These are phyloP conservation scores for Lactarius deliciosus DNA, from an alignment of 768 basidiomycete genomes.

Conservation along the genomic window DNA sequence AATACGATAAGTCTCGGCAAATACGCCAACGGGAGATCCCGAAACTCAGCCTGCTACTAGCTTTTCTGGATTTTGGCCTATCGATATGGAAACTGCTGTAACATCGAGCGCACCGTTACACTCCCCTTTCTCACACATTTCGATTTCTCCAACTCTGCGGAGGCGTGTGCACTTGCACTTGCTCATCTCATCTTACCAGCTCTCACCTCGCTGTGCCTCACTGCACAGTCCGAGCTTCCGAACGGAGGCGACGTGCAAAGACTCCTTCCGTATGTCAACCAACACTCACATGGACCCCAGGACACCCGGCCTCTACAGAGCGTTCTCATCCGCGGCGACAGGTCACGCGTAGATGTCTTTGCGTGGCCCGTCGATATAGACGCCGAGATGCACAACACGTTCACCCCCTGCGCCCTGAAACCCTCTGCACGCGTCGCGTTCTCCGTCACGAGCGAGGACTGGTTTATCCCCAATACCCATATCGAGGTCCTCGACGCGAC, in stretches of 20 bases:
- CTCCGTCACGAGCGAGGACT: background rate
- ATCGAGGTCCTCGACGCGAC: background rate
- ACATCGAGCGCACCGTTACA: background rate
- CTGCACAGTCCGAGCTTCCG: background rate
- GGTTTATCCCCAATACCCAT: background rate
- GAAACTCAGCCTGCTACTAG: no score
- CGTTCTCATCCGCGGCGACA: background rate
- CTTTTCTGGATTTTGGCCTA: no score
- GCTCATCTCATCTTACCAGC: constrained; percentile 13
- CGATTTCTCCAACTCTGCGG: background rate
- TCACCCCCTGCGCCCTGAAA: background rate
- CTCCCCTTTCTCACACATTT: background rate
- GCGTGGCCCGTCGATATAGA: constrained; percentile 7
- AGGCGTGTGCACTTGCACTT: constrained; percentile 4
- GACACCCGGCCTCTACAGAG: constrained; percentile 10
- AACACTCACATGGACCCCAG: constrained; percentile 14
- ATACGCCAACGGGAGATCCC: no score
- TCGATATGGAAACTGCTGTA: no score
- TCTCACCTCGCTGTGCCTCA: constrained; percentile 7
- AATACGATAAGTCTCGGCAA: no score
- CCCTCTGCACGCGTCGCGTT: background rate
- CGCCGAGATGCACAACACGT: background rate
- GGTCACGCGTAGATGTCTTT: background rate
- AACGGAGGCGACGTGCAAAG: constrained; percentile 1
- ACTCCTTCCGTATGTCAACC: constrained; percentile 5